Conservation (phyloP, 441 rosid species). For the Macaranga tanarius region DNA sequence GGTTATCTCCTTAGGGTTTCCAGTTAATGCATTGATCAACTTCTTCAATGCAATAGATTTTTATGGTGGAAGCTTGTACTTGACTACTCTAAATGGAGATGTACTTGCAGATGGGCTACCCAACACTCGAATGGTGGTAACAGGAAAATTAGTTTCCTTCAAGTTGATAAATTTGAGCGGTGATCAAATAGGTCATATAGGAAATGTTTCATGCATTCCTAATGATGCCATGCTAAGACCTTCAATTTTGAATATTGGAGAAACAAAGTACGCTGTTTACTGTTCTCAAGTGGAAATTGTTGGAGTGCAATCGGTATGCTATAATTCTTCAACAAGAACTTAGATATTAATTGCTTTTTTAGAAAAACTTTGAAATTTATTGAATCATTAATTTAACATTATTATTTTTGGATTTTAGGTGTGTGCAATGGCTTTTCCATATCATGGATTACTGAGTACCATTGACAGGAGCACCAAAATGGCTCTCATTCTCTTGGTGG, state of each 20-base stretch:
- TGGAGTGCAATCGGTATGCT: conserved; percentile 41
- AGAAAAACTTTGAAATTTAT: too few relatives aligned
- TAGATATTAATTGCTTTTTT: too few relatives aligned
- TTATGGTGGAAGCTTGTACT: conserved; percentile 44
- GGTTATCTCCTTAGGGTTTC: conserved; percentile 52
- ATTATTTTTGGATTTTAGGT: conserved; percentile 42
- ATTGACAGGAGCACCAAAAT: conserved; percentile 24
- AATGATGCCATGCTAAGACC: conserved; percentile 8
- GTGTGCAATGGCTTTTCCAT: conserved; percentile 48
- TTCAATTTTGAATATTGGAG: conserved; percentile 23
- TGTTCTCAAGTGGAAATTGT: conserved; percentile 38
- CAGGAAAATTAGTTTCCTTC: conserved; percentile 30
- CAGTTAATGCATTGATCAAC: conserved; percentile 31
- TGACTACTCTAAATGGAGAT: conserved; percentile 47
- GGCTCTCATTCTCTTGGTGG: conserved; percentile 31
- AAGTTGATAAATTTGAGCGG: conserved; percentile 6
- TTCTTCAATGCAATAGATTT: conserved; percentile 37
- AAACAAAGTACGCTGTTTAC: conserved; percentile 31
- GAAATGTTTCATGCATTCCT: conserved; percentile 34
- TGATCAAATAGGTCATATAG: conserved; percentile 8
- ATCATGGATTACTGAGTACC: conserved; percentile 22
- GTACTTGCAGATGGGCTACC: conserved; percentile 38
- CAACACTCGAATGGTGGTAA: conserved; percentile 21
- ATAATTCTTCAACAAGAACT: background rate
- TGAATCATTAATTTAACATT: background rate